A percentile compares a stretch with the other conserved stretches of the same genome.
phyloP scores from a whole-genome alignment of 305 asterid species.

The Ilex paraguariensis region DNA sequence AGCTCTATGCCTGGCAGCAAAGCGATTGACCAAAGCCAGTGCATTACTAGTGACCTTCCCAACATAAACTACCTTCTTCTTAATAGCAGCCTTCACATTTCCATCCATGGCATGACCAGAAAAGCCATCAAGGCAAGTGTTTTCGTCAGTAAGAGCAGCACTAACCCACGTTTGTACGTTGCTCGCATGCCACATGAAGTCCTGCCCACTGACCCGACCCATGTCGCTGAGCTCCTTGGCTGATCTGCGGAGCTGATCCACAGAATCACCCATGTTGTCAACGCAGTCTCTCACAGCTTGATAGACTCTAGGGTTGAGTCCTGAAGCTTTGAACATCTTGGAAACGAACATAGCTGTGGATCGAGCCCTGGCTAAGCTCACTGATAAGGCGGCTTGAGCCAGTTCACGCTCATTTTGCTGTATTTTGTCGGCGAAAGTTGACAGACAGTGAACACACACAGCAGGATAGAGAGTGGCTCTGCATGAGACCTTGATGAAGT shows the following conservation, averaged over 20 bases:
- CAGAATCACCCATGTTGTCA: slow-evolving; percentile 36
- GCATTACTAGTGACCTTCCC: slow-evolving; percentile 53
- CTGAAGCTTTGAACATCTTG: slow-evolving; percentile 24
- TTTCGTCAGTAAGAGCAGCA: slow-evolving; percentile 56
- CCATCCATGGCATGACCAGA: slow-evolving; percentile 29
- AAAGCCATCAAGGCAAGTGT: slow-evolving; percentile 49
- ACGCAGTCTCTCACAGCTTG: slow-evolving; percentile 55
- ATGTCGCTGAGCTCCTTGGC: slow-evolving; percentile 38
- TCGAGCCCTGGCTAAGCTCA: slow-evolving; percentile 41
- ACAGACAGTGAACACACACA: slow-evolving; percentile 41
- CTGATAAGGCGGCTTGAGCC: slow-evolving; percentile 42
- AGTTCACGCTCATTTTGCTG: slow-evolving; percentile 35
- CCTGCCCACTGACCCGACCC: slow-evolving; percentile 22
- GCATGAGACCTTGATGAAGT: slow-evolving; percentile 48
- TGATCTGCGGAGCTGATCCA: slow-evolving; percentile 48
- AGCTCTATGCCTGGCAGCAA: slow-evolving; percentile 27
- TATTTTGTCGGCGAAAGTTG: slow-evolving; percentile 31
- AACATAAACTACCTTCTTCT: slow-evolving; percentile 31
- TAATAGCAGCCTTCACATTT: slow-evolving; percentile 31
- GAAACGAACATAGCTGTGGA: slow-evolving; percentile 31
- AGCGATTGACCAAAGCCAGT: slow-evolving; percentile 50
- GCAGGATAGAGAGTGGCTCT: slow-evolving; percentile 43
- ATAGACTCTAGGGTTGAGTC: slow-evolving; percentile 33
- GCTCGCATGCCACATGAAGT: slow-evolving; percentile 58
- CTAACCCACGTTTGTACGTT: slow-evolving; percentile 81